phyloP scores from a whole-genome alignment of 306 rosid genomes.

The Dicorynia guianensis region DNA sequence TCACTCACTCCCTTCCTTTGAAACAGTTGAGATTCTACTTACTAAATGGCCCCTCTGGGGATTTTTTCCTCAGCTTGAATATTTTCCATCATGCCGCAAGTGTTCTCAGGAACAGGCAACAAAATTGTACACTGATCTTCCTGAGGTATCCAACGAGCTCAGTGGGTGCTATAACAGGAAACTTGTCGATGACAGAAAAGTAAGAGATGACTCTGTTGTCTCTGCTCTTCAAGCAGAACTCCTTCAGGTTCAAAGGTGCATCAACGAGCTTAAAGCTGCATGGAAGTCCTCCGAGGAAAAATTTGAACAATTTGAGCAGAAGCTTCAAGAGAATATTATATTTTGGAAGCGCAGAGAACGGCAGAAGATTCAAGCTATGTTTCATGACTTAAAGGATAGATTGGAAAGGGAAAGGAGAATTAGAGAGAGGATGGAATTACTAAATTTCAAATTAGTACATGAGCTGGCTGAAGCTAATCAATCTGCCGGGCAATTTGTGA shows the following conservation, averaged over 20 bases:
- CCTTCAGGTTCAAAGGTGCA: constrained; percentile 37
- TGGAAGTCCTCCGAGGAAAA: constrained; percentile 44
- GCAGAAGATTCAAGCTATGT: constrained; percentile 31
- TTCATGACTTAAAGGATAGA: constrained; percentile 44
- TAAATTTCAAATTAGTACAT: constrained; percentile 46
- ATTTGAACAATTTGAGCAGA: constrained; percentile 38
- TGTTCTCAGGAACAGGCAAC: constrained; percentile 38
- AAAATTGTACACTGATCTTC: constrained; percentile 37
- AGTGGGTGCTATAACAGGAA: constrained; percentile 27
- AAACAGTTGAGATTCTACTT: neutral
- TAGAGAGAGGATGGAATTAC: constrained; percentile 45
- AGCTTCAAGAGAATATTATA: constrained; percentile 51
- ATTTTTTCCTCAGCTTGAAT: constrained; percentile 39
- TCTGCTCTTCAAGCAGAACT: constrained; percentile 52
- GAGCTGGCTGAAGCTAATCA: constrained; percentile 54
- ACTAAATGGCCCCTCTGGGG: constrained; percentile 17
- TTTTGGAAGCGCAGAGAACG: constrained; percentile 37
- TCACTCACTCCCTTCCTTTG: neutral
- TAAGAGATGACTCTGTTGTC: constrained; percentile 24
- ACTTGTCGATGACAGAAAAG: constrained; percentile 22
- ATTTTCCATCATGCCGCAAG: constrained; percentile 32
- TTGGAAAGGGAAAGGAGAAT: constrained; percentile 54
- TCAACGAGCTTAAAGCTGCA: constrained; percentile 49
- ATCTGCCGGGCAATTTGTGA: constrained; percentile 37
- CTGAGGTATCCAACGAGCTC: constrained; percentile 19